Evolutionary conservation across 176 grass and related monocot genomes (phyloP), one percentile per base, ranked within the genome.

Genomic region (Puccinellia tenuiflora): DNA sequence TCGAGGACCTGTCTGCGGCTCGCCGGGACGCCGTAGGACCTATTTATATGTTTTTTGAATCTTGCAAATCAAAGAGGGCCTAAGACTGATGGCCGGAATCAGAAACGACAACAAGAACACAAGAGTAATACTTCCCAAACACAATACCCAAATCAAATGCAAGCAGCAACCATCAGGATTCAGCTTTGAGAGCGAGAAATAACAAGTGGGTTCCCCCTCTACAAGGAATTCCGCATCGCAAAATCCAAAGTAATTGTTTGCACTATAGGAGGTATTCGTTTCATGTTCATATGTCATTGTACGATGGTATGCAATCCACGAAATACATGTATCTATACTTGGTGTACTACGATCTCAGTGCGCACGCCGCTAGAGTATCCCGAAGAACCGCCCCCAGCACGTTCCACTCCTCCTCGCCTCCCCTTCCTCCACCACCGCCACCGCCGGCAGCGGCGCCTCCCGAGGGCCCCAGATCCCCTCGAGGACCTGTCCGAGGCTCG

Each of bases 1-100:
- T 87, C 87, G 42, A 97, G 68, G 6, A 90, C 79, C 59, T 94
- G 90, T 5, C 84, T 86, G 38, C 92, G 84, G 65, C 88, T 97
- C 14, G 84, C 88, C 26, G 92, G 92, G 2, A 97, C 86, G 25
- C 84, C 90, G 48, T 73, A 88, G 29, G 75, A n/a, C n/a, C n/a
- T n/a, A n/a, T n/a, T n/a, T n/a, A n/a, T n/a, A n/a, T n/a, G n/a
- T n/a, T n/a, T n/a, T n/a, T n/a, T n/a, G n/a, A n/a, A n/a, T n/a
- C n/a, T n/a, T n/a, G n/a, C n/a, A n/a, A n/a, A n/a, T n/a, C n/a
- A n/a, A n/a, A n/a, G n/a, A 14, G 2, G 14, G 43, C 11, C 12
- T 46, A 48, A 12, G 43, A 14, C 13, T 46, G 43, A 46, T 46
- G 43, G 15, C 46, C 1, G 3, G 13, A 16, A 5, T n/a, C n/a